These are phyloP conservation scores for Salix exigua DNA, from an alignment of 345 rosid genomes.

Conservation along the genomic window DNA sequence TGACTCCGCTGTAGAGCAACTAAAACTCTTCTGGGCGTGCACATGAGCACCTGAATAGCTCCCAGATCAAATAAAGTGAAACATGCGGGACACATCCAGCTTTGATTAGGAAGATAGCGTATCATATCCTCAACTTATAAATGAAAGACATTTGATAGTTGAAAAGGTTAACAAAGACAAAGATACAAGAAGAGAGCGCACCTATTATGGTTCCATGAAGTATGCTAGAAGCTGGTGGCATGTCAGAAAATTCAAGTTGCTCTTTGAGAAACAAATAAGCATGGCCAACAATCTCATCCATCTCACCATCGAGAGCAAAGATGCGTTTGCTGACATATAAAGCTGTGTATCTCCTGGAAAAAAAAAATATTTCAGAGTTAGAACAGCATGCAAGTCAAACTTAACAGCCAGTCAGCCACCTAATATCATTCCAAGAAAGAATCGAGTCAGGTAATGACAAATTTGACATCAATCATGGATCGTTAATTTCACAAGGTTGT, in stretches of 20 bases:
- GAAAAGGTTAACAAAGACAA: background rate
- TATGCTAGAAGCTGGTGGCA: slow-evolving; percentile 57
- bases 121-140: background rate
- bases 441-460: too few relatives aligned
- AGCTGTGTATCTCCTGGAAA: slow-evolving; percentile 76
- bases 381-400: background rate
- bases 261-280: slow-evolving; percentile 77
- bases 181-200: slow-evolving; percentile 23
- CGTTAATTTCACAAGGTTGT: too few relatives aligned
- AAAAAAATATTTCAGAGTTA: slow-evolving; percentile 6
- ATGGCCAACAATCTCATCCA: slow-evolving; percentile 82
- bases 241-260: slow-evolving; percentile 62
- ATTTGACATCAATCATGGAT: too few relatives aligned
- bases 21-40: too few relatives aligned
- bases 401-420: too few relatives aligned
- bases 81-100: too few relatives aligned
- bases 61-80: too few relatives aligned
- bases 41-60: too few relatives aligned
- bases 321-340: slow-evolving; percentile 58
- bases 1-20: too few relatives aligned
- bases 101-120: background rate
- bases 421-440: too few relatives aligned
- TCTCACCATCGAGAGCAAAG: slow-evolving; percentile 49
- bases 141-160: background rate
- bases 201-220: slow-evolving; percentile 87